Percentiles rank a stretch among this genome's conserved stretches.
phyloP scores from a whole-genome alignment of 345 rosid genomes.

The Brassica juncea region DNA sequence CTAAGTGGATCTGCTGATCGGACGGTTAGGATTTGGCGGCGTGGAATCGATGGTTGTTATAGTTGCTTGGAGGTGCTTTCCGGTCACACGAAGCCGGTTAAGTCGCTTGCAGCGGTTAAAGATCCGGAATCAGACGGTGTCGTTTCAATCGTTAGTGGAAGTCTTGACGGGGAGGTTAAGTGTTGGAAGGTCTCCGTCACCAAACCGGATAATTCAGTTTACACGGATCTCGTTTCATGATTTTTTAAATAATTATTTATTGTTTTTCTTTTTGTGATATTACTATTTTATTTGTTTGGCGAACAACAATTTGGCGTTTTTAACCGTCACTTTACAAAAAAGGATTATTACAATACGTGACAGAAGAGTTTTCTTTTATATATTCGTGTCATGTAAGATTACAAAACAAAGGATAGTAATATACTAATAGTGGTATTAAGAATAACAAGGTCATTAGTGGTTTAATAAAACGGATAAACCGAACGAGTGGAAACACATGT shows the following conservation, averaged over 20 bases:
- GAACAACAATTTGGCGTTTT: constrained; percentile 26
- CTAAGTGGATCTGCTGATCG: constrained; percentile 92
- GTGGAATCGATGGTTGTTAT: constrained; percentile 55
- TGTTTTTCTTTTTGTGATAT: neutral
- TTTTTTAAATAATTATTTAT: neutral
- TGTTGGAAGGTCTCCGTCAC: constrained; percentile 62
- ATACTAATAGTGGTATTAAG: neutral
- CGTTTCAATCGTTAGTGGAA: constrained; percentile 65
- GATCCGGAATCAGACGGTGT: constrained; percentile 45
- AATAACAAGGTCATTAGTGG: neutral
- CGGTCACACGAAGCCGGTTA: constrained; percentile 78
- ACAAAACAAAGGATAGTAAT: neutral
- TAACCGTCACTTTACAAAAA: constrained; percentile 20
- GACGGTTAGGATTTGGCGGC: constrained; percentile 83
- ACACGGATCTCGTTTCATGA: constrained; percentile 16
- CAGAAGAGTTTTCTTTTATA: neutral
- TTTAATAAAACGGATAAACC: neutral
- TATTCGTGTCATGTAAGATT: constrained; percentile 1
- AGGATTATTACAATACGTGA: constrained; percentile 5
- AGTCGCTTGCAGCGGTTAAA: constrained; percentile 61
- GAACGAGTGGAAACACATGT: constrained; percentile 21
- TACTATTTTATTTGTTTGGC: constrained; percentile 3
- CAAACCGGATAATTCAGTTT: constrained; percentile 33
- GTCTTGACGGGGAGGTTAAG: constrained; percentile 77
- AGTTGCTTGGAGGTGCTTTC: constrained; percentile 66